Evolutionary conservation across 116 monocot genomes (phyloP).

Genomic region (Cymodocea nodosa): DNA sequence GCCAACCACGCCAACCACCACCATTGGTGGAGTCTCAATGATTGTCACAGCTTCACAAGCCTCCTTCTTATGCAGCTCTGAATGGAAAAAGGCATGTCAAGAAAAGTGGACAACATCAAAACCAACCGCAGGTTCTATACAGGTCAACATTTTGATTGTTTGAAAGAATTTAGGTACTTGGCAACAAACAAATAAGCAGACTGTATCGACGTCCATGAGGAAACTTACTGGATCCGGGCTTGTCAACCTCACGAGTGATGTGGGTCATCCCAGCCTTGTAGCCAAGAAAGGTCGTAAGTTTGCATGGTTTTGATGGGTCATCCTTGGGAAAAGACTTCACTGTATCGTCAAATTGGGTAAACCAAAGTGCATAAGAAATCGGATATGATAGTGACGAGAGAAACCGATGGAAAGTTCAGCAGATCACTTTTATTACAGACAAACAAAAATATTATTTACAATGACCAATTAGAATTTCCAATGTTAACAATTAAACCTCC

Average conservation of each 20-base stretch:
- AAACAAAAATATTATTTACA: too few relatives aligned
- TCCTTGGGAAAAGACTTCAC: conserved; percentile 54
- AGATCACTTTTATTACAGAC: too few relatives aligned
- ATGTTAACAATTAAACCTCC: too few relatives aligned
- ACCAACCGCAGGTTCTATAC: neutral
- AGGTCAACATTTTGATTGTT: too few relatives aligned
- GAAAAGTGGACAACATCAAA: neutral
- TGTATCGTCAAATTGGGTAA: conserved; percentile 7
- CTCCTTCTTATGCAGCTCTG: conserved; percentile 74
- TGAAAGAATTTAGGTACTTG: too few relatives aligned
- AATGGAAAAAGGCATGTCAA: neutral
- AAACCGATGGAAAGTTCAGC: too few relatives aligned
- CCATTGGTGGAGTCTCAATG: too few relatives aligned
- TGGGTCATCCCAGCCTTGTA: conserved; percentile 62
- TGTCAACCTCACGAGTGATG: conserved; percentile 44
- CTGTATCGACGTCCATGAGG: too few relatives aligned
- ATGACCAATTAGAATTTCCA: too few relatives aligned
- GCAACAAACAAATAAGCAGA: too few relatives aligned
- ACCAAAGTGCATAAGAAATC: neutral
- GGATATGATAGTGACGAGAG: too few relatives aligned
- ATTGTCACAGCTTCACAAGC: conserved; percentile 71
- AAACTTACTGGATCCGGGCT: conserved; percentile 14
- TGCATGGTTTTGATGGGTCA: conserved; percentile 27
- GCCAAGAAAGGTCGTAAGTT: conserved; percentile 34
- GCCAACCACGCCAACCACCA: conserved; percentile 54